phyloP scores from a whole-genome alignment of 2,329 filamentous ascomycete genomes.

The Niveomyces coronatus region DNA sequence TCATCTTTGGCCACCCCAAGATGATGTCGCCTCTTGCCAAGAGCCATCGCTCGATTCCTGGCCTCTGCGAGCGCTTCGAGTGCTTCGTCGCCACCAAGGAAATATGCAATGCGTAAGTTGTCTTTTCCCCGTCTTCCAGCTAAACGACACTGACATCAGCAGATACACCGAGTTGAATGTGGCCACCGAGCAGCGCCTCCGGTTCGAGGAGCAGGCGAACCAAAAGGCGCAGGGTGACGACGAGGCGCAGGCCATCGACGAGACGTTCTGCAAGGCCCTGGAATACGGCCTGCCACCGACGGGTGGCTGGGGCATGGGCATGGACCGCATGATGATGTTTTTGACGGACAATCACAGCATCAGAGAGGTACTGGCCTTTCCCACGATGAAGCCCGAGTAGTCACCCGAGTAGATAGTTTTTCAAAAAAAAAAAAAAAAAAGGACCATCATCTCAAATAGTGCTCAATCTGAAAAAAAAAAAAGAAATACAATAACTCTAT shows the following conservation, averaged over 20 bases:
- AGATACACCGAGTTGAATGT: slow-evolving; percentile 86
- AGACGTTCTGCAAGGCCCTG: slow-evolving; percentile 84
- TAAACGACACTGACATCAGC: slow-evolving; percentile 2
- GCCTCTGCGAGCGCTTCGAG: slow-evolving; percentile 94
- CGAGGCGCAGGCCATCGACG: slow-evolving; percentile 90
- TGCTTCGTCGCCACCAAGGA: slow-evolving; percentile 73
- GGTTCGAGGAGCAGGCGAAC: slow-evolving; percentile 79
- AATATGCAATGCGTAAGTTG: slow-evolving; percentile 67
- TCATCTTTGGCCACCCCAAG: slow-evolving; percentile 54
- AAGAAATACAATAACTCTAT: too few relatives aligned
- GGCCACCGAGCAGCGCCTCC: slow-evolving; percentile 83
- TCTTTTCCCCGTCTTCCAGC: background rate
- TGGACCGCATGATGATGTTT: slow-evolving; percentile 92
- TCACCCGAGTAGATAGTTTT: slow-evolving; percentile 13
- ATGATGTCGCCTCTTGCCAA: slow-evolving; percentile 89
- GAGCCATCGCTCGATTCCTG: slow-evolving; percentile 71
- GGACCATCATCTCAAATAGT: background rate
- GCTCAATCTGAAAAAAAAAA: background rate
- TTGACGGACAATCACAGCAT: slow-evolving; percentile 89
- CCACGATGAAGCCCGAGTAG: slow-evolving; percentile 89
- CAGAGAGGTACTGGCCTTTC: slow-evolving; percentile 92
- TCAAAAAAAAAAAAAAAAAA: background rate
- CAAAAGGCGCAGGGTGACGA: slow-evolving; percentile 97
- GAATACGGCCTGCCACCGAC: slow-evolving; percentile 91
- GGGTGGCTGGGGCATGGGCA: slow-evolving; percentile 93